Evolutionary conservation across 2,329 filamentous ascomycete species (phyloP).

Genomic region (Cladosporium sp.): DNA sequence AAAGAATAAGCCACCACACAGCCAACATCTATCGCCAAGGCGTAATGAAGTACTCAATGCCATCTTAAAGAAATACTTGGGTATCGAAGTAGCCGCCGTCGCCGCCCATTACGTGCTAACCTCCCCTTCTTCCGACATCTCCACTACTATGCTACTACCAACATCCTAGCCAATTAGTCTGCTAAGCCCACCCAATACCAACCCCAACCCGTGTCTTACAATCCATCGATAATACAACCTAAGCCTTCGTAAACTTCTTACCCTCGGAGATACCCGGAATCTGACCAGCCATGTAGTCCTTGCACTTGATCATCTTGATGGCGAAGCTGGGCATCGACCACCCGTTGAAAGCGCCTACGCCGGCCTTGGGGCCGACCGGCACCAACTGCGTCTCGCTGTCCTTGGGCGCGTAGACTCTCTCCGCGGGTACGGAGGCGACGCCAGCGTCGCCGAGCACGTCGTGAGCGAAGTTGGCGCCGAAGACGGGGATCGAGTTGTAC

Average conservation of each 20-base stretch:
- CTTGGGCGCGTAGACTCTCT: constrained; percentile 33
- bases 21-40: neutral
- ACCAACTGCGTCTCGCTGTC: constrained; percentile 36
- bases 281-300: constrained; percentile 37
- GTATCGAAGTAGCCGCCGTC: constrained; percentile 3
- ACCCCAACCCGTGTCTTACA: too few relatives aligned
- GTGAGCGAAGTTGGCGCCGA: constrained; percentile 48
- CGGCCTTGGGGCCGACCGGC: constrained; percentile 33
- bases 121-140: neutral
- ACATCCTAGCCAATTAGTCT: neutral
- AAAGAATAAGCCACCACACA: neutral
- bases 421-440: constrained; percentile 24
- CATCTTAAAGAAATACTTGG: constrained; percentile 3
- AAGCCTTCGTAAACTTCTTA: constrained; percentile 31
- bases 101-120: neutral
- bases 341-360: constrained; percentile 40
- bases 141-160: neutral
- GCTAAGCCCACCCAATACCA: constrained; percentile 5
- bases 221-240: neutral
- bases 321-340: constrained; percentile 36
- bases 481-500: constrained; percentile 40
- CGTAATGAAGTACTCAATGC: neutral
- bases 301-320: constrained; percentile 39
- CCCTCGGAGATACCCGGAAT: constrained; percentile 32
- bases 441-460: constrained; percentile 43